Evolutionary conservation across 257 asterid genomes (phyloP).

Genomic region (Nicotiana noctiflora): DNA sequence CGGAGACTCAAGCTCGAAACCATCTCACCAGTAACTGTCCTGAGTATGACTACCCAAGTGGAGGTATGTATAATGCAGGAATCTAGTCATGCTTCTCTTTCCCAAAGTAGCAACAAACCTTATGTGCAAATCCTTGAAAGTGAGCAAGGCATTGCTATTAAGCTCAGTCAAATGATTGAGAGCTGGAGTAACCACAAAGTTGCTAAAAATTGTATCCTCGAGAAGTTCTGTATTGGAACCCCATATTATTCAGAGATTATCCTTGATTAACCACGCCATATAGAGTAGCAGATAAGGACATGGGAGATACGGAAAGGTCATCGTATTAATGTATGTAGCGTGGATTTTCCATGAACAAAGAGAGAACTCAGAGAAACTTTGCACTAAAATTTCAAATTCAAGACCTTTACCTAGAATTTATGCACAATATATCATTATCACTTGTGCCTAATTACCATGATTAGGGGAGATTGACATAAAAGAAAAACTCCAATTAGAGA

Average conservation of each 20-base stretch:
- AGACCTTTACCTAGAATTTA: background rate
- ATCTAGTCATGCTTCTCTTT: background rate
- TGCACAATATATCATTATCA: background rate
- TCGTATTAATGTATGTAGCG: background rate
- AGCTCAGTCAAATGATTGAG: background rate
- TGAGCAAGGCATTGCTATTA: background rate
- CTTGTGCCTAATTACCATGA: background rate
- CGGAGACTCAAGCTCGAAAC: background rate
- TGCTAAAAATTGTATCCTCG: background rate
- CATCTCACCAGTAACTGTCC: background rate
- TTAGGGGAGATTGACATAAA: background rate
- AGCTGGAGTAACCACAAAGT: background rate
- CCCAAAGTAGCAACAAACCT: background rate
- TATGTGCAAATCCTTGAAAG: background rate
- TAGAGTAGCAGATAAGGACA: background rate
- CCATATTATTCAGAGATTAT: background rate
- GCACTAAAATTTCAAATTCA: background rate
- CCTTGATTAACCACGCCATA: background rate
- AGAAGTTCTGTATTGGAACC: background rate
- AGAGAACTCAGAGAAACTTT: background rate
- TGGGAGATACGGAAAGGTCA: background rate
- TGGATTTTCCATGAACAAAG: background rate
- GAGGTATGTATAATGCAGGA: background rate
- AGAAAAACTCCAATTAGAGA: background rate
- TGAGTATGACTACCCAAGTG: background rate